Conservation (phyloP, 1,284 basidiomycete species). For the Ustilago nuda region DNA sequence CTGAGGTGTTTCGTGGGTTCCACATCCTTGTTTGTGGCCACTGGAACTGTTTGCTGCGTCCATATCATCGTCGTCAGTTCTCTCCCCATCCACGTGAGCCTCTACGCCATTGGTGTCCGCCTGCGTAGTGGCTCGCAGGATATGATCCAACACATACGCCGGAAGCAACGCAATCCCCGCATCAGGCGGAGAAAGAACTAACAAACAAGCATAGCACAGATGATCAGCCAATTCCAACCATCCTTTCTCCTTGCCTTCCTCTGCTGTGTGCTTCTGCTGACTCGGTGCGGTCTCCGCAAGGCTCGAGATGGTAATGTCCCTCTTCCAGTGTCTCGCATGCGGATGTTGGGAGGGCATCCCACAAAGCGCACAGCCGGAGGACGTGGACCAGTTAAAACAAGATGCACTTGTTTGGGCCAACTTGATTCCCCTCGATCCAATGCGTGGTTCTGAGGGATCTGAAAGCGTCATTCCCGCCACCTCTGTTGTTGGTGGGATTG, state of each 20-base stretch:
- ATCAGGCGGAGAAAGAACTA: constrained; percentile 20
- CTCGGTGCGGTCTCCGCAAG: constrained; percentile 24
- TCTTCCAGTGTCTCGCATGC: constrained; percentile 57
- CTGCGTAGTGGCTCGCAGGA: neutral
- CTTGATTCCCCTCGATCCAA: constrained; percentile 49
- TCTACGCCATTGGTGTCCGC: neutral
- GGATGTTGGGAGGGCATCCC: constrained; percentile 48
- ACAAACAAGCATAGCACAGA: constrained; percentile 38
- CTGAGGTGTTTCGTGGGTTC: constrained; percentile 16
- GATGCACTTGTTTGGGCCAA: constrained; percentile 48
- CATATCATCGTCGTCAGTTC: constrained; percentile 4
- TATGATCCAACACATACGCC: constrained; percentile 14
- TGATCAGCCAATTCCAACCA: constrained; percentile 31
- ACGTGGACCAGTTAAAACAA: constrained; percentile 28
- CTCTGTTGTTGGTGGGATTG: constrained; percentile 1
- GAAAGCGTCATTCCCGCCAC: constrained; percentile 6
- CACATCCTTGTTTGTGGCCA: constrained; percentile 5
- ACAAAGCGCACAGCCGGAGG: constrained; percentile 58
- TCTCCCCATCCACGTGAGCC: neutral
- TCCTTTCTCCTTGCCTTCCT: neutral
- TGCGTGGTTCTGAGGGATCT: constrained; percentile 28
- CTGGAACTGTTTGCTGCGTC: neutral
- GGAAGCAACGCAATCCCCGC: constrained; percentile 21
- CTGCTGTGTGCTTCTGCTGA: neutral
- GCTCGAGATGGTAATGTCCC: constrained; percentile 54